Conservation (phyloP, 345 rosid genomes). For the Ceriops zippeliana region DNA sequence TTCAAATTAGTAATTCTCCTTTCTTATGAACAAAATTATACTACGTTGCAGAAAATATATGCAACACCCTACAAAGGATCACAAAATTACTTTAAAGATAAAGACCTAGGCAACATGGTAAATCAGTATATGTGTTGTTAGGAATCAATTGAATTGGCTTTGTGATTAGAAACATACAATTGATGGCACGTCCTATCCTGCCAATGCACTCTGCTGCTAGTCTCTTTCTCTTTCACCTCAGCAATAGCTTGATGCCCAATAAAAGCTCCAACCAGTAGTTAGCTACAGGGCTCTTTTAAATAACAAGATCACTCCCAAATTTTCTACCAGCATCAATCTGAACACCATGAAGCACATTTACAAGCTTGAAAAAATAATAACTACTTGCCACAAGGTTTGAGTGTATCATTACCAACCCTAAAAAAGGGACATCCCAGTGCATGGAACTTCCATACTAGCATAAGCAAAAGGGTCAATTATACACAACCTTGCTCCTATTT, state of each 20-base stretch:
- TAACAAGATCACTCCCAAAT: conserved; percentile 7
- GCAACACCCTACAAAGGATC: no score
- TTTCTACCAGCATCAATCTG: conserved; percentile 19
- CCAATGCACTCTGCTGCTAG: conserved; percentile 16
- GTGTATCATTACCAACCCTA: no score
- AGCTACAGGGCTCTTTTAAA: conserved; percentile 4
- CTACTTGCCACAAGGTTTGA: not conserved
- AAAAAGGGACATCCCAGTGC: no score
- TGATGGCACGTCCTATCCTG: conserved; percentile 16
- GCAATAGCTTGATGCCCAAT: not conserved
- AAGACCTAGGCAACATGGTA: no score
- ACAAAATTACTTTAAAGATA: no score
- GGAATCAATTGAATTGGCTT: conserved; percentile 6
- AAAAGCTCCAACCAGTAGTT: conserved; percentile 19
- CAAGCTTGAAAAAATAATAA: conserved; percentile 7
- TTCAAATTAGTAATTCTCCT: not conserved
- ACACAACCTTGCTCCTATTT: no score
- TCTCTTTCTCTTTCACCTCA: conserved; percentile 13
- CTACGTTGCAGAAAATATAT: no score
- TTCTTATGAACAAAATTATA: not conserved
- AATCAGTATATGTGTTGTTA: not conserved
- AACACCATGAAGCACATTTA: conserved; percentile 9
- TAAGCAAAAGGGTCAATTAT: no score
- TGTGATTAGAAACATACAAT: conserved; percentile 29
- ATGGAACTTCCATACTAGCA: no score